Evolutionary conservation across 169 alveolate species (phyloP).

Genomic region (Plasmodium billcollinsi): DNA sequence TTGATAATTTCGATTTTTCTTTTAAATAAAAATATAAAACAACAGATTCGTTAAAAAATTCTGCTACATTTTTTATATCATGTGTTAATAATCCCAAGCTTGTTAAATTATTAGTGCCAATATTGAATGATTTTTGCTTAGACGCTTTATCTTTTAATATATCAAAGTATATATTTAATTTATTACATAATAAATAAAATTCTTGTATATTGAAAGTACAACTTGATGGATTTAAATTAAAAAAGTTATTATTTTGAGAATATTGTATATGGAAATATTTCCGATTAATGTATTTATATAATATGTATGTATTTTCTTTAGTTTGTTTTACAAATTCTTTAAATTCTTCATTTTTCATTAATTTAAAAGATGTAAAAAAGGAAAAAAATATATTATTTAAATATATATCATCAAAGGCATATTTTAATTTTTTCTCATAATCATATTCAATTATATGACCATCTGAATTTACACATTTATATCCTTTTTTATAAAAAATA

Average conservation of each 20-base stretch:
- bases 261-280: slow-evolving; percentile 27
- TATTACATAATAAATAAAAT: slow-evolving; percentile 35
- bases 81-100: slow-evolving; percentile 33
- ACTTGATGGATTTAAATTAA: slow-evolving; percentile 23
- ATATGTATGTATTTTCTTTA: slow-evolving; percentile 26
- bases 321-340: slow-evolving; percentile 41
- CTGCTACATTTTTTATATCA: slow-evolving; percentile 56
- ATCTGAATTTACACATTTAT: slow-evolving; percentile 14
- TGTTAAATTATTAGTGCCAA: slow-evolving; percentile 59
- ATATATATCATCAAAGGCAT: slow-evolving; percentile 20
- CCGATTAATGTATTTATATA: slow-evolving; percentile 22
- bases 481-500: slow-evolving; percentile 64
- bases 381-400: slow-evolving; percentile 52
- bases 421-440: slow-evolving; percentile 48
- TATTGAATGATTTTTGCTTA: slow-evolving; percentile 48
- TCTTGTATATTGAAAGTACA: slow-evolving; percentile 29
- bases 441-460: slow-evolving; percentile 68
- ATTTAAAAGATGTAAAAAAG: slow-evolving; percentile 55
- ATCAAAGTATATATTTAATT: slow-evolving; percentile 50
- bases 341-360: slow-evolving; percentile 46
- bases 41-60: slow-evolving; percentile 28
- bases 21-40: slow-evolving; percentile 25
- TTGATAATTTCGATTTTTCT: slow-evolving; percentile 15
- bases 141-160: slow-evolving; percentile 13
- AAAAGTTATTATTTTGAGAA: slow-evolving; percentile 39